These are phyloP conservation scores for Amylostereum areolatum DNA, from an alignment of 1,284 basidiomycete genomes.

Conservation along the genomic window DNA sequence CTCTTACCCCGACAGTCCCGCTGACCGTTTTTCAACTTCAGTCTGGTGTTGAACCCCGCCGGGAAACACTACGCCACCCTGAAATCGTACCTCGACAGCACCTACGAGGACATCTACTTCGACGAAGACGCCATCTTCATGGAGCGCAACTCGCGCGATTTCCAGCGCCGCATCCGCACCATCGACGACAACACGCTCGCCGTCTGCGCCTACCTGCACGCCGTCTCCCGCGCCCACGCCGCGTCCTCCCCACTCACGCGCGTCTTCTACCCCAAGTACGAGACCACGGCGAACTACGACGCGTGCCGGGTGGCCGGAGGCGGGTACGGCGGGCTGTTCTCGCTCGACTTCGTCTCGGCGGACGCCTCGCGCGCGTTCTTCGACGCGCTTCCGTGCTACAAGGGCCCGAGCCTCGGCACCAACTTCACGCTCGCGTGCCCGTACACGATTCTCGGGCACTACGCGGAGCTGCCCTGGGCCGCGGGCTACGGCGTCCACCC, in stretches of 20 bases:
- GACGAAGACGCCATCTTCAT: slow-evolving; percentile 61
- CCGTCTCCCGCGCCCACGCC: slow-evolving; percentile 43
- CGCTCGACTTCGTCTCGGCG: slow-evolving; percentile 75
- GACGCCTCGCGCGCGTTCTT: slow-evolving; percentile 81
- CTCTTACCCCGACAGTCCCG: no score
- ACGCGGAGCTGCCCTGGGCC: slow-evolving; percentile 90
- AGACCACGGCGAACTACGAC: slow-evolving; percentile 71
- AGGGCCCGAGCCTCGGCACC: slow-evolving; percentile 93
- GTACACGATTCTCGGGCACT: slow-evolving; percentile 93
- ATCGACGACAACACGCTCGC: slow-evolving; percentile 73
- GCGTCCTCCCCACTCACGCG: slow-evolving; percentile 50
- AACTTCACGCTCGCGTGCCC: slow-evolving; percentile 95
- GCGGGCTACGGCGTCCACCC: slow-evolving; percentile 80
- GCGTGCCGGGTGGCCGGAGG: slow-evolving; percentile 48
- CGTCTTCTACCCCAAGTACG: slow-evolving; percentile 89
- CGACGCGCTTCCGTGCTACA: slow-evolving; percentile 77
- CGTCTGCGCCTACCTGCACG: slow-evolving; percentile 75
- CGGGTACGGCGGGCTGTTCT: slow-evolving; percentile 92
- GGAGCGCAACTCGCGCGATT: slow-evolving; percentile 65
- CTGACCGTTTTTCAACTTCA: slow-evolving; percentile 12
- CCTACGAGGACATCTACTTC: slow-evolving; percentile 57
- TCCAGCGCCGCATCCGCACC: slow-evolving; percentile 42
- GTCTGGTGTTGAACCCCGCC: slow-evolving; percentile 51
- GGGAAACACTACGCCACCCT: slow-evolving; percentile 36
- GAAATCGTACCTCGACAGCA: slow-evolving; percentile 29